These are phyloP conservation scores for Neurospora sublineolata DNA, from an alignment of 495 filamentous ascomycete species.

Conservation along the genomic window DNA sequence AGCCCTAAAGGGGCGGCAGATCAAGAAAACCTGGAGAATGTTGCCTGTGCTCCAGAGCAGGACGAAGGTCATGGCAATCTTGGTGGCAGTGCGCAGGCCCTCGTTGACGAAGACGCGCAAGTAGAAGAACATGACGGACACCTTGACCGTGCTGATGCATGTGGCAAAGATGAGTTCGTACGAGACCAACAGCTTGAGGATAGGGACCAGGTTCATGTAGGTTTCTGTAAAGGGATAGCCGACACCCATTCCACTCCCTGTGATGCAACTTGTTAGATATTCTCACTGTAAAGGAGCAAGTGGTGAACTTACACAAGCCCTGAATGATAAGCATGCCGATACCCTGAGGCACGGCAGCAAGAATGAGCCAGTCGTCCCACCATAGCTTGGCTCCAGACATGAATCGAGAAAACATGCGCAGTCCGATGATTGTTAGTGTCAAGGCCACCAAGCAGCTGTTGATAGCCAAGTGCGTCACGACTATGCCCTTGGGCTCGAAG, in stretches of 20 bases:
- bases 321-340: slow-evolving; percentile 18
- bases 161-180: slow-evolving; percentile 14
- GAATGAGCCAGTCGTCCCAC: slow-evolving; percentile 25
- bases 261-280: not conserved
- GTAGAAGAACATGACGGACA: slow-evolving; percentile 18
- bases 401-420: slow-evolving; percentile 11
- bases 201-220: slow-evolving; percentile 5
- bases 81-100: slow-evolving; percentile 7
- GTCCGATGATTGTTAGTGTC: slow-evolving; percentile 4
- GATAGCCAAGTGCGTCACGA: slow-evolving; percentile 13
- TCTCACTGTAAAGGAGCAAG: not conserved
- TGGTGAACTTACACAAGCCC: slow-evolving; percentile 13
- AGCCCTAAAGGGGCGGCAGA: slow-evolving; percentile 14
- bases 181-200: slow-evolving; percentile 14
- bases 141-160: slow-evolving; percentile 12
- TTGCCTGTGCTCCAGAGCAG: slow-evolving; percentile 10
- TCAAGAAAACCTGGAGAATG: slow-evolving; percentile 14
- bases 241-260: slow-evolving; percentile 11
- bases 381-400: slow-evolving; percentile 14
- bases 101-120: slow-evolving; percentile 17
- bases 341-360: slow-evolving; percentile 15
- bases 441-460: slow-evolving; percentile 11
- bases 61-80: slow-evolving; percentile 8
- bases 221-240: slow-evolving; percentile 7
- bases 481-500: not conserved